Conservation (phyloP, 176 grass and related monocot genomes). For the Dendrocalamus sinicus region DNA sequence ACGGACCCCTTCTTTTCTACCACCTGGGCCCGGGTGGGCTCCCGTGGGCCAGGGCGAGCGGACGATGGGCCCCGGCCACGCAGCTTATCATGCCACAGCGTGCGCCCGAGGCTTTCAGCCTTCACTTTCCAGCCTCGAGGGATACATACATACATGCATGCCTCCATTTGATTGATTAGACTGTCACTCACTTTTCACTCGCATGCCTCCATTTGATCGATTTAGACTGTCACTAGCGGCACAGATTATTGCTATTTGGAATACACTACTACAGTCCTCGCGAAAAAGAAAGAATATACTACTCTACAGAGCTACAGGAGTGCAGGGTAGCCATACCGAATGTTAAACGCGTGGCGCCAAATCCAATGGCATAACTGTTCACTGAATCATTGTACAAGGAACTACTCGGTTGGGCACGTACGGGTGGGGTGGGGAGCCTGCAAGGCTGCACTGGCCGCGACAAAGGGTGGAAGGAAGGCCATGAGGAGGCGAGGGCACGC, state of each 20-base stretch:
- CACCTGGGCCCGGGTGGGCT: neutral
- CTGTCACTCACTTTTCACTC: neutral
- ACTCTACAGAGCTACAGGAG: no score
- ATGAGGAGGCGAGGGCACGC: neutral
- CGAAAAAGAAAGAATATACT: no score
- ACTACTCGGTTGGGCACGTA: neutral
- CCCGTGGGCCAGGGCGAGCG: neutral
- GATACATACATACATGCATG: neutral
- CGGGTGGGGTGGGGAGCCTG: neutral
- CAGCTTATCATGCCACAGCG: constrained; percentile 14
- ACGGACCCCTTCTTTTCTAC: neutral
- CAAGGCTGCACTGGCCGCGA: neutral
- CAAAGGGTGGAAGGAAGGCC: neutral
- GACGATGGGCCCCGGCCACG: neutral
- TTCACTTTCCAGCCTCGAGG: constrained; percentile 27
- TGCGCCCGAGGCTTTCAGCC: neutral
- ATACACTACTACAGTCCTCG: neutral
- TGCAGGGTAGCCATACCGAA: no score
- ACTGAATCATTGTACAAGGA: no score
- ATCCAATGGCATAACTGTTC: no score
- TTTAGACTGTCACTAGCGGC: neutral
- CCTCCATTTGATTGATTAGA: no score
- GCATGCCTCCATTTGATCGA: neutral
- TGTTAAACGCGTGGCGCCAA: no score
- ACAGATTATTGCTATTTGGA: neutral